Evolutionary conservation across 345 rosid genomes (phyloP).

Genomic region (Dovyalis caffra): DNA sequence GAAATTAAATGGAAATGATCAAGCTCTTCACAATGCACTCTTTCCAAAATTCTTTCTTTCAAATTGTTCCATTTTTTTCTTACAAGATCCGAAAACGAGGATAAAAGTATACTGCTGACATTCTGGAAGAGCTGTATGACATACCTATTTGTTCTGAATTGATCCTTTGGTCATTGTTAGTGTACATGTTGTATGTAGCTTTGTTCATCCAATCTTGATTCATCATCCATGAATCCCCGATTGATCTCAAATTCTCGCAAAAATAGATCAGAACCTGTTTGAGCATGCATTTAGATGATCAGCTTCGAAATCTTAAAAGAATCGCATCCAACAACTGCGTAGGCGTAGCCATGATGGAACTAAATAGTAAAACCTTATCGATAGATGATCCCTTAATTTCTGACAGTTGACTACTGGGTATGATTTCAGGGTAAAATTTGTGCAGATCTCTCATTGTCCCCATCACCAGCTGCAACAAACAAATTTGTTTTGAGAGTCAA

Average conservation of each 20-base stretch:
- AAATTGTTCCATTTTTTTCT: not conserved
- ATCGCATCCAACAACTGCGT: not conserved
- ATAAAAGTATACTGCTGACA: not conserved
- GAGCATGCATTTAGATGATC: constrained; percentile 7
- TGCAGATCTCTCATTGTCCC: constrained; percentile 70
- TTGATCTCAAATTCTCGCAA: constrained; percentile 46
- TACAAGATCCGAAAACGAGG: not conserved
- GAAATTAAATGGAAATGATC: not conserved
- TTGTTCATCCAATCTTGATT: constrained; percentile 51
- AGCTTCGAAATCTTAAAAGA: not conserved
- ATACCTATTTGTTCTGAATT: constrained; percentile 55
- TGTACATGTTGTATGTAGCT: constrained; percentile 31
- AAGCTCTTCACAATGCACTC: not conserved
- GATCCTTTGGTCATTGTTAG: constrained; percentile 34
- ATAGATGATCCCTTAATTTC: constrained; percentile 44
- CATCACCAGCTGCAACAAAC: constrained; percentile 47
- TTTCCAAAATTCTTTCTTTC: not conserved
- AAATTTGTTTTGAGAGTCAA: constrained; percentile 16
- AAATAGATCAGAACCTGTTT: constrained; percentile 54
- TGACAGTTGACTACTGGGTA: constrained; percentile 36
- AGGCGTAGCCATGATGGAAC: not conserved
- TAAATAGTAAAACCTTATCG: constrained; percentile 46
- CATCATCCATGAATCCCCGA: constrained; percentile 68
- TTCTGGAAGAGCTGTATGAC: not conserved
- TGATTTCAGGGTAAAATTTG: constrained; percentile 57